Conservation (phyloP, 192 early-diverging fungal genomes). For the Backusella macrospora region DNA sequence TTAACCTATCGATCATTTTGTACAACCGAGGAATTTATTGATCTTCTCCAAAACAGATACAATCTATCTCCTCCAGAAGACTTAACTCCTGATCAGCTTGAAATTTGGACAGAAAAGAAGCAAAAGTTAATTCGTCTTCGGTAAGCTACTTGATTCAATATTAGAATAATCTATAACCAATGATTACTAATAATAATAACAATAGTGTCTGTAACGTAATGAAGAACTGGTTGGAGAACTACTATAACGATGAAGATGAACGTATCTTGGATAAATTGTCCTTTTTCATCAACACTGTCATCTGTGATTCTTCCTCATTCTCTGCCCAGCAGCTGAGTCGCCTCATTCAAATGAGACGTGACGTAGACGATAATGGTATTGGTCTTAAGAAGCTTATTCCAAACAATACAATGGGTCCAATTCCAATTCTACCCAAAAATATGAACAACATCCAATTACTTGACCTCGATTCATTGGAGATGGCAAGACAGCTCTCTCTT, state of each 20-base stretch:
- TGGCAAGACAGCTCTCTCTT: constrained; percentile 93
- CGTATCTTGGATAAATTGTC: constrained; percentile 70
- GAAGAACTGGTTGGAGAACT: constrained; percentile 95
- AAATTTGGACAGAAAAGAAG: constrained; percentile 88
- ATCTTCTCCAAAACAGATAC: constrained; percentile 78
- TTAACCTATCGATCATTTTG: constrained; percentile 95
- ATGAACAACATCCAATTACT: constrained; percentile 75
- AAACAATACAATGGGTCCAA: constrained; percentile 67
- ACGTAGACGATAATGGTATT: constrained; percentile 48
- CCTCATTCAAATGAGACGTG: constrained; percentile 71
- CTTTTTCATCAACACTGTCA: constrained; percentile 70
- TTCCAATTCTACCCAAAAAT: constrained; percentile 82
- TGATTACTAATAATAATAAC: not conserved
- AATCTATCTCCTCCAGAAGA: constrained; percentile 71
- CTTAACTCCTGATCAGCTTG: constrained; percentile 67
- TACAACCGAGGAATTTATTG: constrained; percentile 78
- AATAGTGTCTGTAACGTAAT: constrained; percentile 86
- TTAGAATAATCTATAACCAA: not conserved
- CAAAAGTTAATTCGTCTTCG: constrained; percentile 85
- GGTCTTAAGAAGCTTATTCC: constrained; percentile 63
- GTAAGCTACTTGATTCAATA: constrained; percentile 15
- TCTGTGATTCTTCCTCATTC: constrained; percentile 72
- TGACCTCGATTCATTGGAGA: constrained; percentile 91
- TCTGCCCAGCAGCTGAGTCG: constrained; percentile 74
- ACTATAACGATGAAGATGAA: constrained; percentile 80